Base-by-base conservation (phyloP, 371 early-diverging fungal genomes). In the Apophysomyces elegans region DNA sequence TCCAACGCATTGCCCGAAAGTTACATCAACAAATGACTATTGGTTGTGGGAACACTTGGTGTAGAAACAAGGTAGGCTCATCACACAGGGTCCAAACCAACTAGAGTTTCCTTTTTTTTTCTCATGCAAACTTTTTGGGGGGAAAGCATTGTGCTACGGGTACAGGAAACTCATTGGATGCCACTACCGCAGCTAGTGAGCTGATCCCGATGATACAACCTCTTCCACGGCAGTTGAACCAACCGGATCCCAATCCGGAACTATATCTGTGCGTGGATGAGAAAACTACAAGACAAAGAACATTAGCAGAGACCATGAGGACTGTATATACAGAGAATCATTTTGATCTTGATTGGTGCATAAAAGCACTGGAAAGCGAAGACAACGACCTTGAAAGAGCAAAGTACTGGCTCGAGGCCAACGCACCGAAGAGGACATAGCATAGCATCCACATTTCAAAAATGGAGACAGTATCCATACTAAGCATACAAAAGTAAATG, bases 21-120 rank as follows among this genome's bases (percentile, higher is more conserved):
- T 82, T 93, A 64, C 93, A 94, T 75, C 45, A 83, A 6, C 96
- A 96, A 68, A 62, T 95, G 50, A 92, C 92, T 14, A 63, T 65
- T 0, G 96, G 96, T 0, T 96, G 95, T 68, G 90, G 87, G 5
- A 80, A 85, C 64, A 43, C 35, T n/a, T 82, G 82, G 80, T 96
- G 95, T 69, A 69, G 72, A 43, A 96, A 95, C 66, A 70, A 77
- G 76, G 86, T 85, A 81, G 32, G 32, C 32, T 4, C 41, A 41
- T 11, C 13, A 7, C 41, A 7, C 41, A 9, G 11, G 41, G 41
- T 9, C 11, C 13, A 70, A 37, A 58, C 41, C 59, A 64, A 62
- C 11, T 18, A n/a, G 11, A 21, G 26, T 36, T 43, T 32, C 18
- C 47, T 5, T 44, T 18, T 37, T 45, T 36, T 32, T 56, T 41